Percentiles rank a stretch among this genome's conserved stretches.
phyloP scores from a whole-genome alignment of 2,329 filamentous ascomycete genomes.

The Claviceps sorghi region DNA sequence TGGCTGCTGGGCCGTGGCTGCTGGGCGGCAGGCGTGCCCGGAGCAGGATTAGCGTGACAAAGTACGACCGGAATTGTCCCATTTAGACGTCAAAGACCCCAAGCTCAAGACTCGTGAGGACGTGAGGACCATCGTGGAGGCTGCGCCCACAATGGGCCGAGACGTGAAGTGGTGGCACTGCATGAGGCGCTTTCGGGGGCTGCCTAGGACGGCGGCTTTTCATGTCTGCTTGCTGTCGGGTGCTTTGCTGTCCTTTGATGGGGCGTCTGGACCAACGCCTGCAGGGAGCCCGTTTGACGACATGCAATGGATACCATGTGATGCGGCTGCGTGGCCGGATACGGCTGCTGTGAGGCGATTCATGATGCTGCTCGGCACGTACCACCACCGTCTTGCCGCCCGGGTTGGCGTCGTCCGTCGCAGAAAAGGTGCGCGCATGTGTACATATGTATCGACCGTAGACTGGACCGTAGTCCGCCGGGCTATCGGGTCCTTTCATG shows the following conservation, averaged over 20 bases:
- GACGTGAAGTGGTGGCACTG: neutral
- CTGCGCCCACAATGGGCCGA: neutral
- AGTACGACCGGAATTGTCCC: conserved; percentile 21
- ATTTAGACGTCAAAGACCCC: conserved; percentile 11
- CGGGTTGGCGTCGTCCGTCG: neutral
- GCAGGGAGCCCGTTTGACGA: neutral
- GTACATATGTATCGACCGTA: neutral
- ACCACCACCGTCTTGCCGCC: neutral
- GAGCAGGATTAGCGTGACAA: conserved; percentile 14
- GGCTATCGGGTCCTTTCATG: neutral
- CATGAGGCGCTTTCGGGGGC: neutral
- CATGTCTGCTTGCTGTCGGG: neutral
- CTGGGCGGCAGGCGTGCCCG: neutral
- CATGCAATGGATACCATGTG: neutral
- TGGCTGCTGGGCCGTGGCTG: no score
- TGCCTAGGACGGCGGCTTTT: neutral
- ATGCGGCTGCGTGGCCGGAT: neutral
- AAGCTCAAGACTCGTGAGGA: no score
- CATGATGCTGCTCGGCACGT: neutral
- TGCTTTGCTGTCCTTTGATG: neutral
- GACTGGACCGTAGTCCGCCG: neutral
- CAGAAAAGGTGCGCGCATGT: neutral
- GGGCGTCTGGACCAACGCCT: neutral
- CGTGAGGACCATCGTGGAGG: neutral
- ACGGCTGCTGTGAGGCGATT: neutral